A percentile compares a stretch with the other conserved stretches of the same genome.
Conservation (phyloP, 768 basidiomycete species). For the Xerocomellus amylosporus region DNA sequence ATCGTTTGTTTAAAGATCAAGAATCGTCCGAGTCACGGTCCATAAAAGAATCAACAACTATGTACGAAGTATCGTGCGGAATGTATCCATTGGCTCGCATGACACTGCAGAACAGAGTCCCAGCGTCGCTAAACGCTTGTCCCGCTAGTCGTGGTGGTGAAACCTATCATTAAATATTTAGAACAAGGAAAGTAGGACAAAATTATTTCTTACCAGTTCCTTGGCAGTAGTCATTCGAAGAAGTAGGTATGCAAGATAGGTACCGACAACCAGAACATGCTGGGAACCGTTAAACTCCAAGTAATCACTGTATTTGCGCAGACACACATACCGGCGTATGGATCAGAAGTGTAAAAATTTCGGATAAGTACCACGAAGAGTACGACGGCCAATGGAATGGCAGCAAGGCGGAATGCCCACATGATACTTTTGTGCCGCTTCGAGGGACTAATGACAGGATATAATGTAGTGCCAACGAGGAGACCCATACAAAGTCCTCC, state of each 20-base stretch:
- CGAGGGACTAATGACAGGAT: slow-evolving; percentile 84
- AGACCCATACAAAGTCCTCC: slow-evolving; percentile 86
- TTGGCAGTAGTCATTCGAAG: slow-evolving; percentile 64
- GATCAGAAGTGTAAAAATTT: slow-evolving; percentile 90
- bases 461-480: slow-evolving; percentile 77
- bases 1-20: background rate
- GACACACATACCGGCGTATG: slow-evolving; percentile 64
- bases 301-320: background rate
- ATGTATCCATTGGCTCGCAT: background rate
- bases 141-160: slow-evolving; percentile 31
- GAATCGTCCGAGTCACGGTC: slow-evolving; percentile 13
- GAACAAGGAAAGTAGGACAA: background rate
- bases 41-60: background rate
- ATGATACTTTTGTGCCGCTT: slow-evolving; percentile 68
- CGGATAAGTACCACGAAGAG: slow-evolving; percentile 78
- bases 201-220: slow-evolving; percentile 36
- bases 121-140: slow-evolving; percentile 23
- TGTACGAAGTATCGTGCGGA: slow-evolving; percentile 1
- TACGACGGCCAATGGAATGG: slow-evolving; percentile 72
- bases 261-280: slow-evolving; percentile 89
- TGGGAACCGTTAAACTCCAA: slow-evolving; percentile 26
- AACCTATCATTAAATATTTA: slow-evolving; percentile 18
- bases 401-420: slow-evolving; percentile 69
- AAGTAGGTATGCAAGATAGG: slow-evolving; percentile 83
- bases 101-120: background rate